These are phyloP conservation scores for Pythium dissimile DNA, from an alignment of 352 stramenopile genomes.

Conservation along the genomic window DNA sequence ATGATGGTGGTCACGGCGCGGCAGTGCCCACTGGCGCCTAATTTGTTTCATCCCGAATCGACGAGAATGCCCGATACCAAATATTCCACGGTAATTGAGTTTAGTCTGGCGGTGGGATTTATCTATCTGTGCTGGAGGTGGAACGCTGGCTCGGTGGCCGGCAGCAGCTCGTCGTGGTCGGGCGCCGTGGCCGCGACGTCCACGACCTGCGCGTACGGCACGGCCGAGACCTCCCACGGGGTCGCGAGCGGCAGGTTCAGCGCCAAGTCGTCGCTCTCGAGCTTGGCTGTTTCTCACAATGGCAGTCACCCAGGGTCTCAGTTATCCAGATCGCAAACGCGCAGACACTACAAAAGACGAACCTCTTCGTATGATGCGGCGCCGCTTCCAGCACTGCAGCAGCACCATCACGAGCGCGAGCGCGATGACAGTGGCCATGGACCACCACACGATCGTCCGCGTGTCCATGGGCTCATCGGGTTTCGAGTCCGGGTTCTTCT, in stretches of 20 bases:
- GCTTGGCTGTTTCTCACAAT: too few species aligned
- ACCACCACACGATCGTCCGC: conserved; percentile 8
- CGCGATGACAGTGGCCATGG: background rate
- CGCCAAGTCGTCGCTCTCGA: conserved; percentile 11
- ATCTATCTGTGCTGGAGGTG: background rate
- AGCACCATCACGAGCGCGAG: conserved; percentile 1
- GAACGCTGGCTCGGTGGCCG: conserved; percentile 13
- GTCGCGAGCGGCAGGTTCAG: conserved; percentile 23
- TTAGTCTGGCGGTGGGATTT: too few species aligned
- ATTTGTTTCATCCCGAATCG: too few species aligned
- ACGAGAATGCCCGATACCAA: background rate
- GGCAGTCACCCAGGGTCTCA: too few species aligned
- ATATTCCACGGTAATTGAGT: too few species aligned
- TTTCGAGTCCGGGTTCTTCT: background rate
- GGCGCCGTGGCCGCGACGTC: conserved; percentile 22
- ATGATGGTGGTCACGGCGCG: too few species aligned
- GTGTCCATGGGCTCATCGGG: background rate
- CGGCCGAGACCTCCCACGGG: conserved; percentile 9
- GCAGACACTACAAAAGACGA: background rate
- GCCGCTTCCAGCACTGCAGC: conserved; percentile 9
- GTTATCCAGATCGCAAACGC: too few species aligned
- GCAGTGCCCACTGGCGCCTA: too few species aligned
- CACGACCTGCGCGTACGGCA: conserved; percentile 24
- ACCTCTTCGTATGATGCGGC: conserved; percentile 12
- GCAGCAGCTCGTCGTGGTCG: conserved; percentile 25